These are phyloP conservation scores for Penicillium pulvis DNA, from an alignment of 495 filamentous ascomycete genomes.

Conservation along the genomic window DNA sequence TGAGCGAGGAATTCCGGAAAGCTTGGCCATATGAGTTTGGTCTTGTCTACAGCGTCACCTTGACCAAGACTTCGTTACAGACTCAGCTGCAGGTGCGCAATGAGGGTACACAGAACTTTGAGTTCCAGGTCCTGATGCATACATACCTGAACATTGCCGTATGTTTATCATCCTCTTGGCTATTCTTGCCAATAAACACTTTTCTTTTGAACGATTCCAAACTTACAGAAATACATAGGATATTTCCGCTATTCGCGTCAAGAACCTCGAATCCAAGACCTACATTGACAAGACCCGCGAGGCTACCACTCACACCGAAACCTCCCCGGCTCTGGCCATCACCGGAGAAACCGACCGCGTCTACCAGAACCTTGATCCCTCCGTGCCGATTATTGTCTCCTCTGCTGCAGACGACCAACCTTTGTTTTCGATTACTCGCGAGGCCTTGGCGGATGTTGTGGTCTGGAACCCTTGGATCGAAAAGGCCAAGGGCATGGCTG, in stretches of 20 bases:
- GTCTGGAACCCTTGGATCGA: constrained; percentile 98
- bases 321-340: constrained; percentile 56
- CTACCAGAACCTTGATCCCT: constrained; percentile 66
- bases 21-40: constrained; percentile 84
- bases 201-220: neutral
- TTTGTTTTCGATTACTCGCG: constrained; percentile 70
- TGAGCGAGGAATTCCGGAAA: constrained; percentile 63
- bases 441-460: constrained; percentile 82
- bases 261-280: constrained; percentile 68
- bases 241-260: constrained; percentile 67
- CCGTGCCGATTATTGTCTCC: constrained; percentile 47
- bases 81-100: constrained; percentile 89
- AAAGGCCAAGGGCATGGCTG: constrained; percentile 76
- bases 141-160: constrained; percentile 85
- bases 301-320: constrained; percentile 58
- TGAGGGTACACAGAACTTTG: constrained; percentile 70
- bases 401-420: constrained; percentile 63
- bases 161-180: constrained; percentile 30
- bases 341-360: constrained; percentile 81
- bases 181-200: neutral
- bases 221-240: constrained; percentile 53
- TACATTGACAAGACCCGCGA: constrained; percentile 83
- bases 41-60: constrained; percentile 88
- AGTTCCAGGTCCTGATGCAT: constrained; percentile 91
- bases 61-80: constrained; percentile 70